Percentiles rank a stretch among this genome's conserved stretches.
phyloP scores from a whole-genome alignment of 306 rosid genomes.

The Notholithocarpus densiflorus region DNA sequence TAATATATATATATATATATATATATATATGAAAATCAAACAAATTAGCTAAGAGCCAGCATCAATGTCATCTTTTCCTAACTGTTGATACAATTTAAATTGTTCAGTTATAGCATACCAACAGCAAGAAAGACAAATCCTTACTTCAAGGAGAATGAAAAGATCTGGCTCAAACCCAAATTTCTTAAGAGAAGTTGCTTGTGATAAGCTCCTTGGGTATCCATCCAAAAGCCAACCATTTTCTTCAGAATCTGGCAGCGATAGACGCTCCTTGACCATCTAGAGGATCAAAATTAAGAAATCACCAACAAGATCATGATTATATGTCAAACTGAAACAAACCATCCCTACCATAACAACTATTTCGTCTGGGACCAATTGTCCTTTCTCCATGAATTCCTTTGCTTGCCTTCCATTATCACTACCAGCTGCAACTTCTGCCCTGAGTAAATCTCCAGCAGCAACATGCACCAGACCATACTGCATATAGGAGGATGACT shows the following conservation, averaged over 20 bases:
- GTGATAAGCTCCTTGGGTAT: conserved; percentile 91
- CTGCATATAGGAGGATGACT: conserved; percentile 57
- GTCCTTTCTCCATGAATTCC: conserved; percentile 80
- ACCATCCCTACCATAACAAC: conserved; percentile 65
- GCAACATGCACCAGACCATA: conserved; percentile 83
- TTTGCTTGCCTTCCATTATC: conserved; percentile 76
- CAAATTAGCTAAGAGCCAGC: not conserved
- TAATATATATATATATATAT: not conserved
- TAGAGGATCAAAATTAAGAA: conserved; percentile 28
- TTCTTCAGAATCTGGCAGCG: conserved; percentile 56
- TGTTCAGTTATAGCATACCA: not conserved
- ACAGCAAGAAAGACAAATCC: conserved; percentile 7
- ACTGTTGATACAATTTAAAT: not conserved
- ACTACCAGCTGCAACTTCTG: conserved; percentile 79
- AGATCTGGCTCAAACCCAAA: conserved; percentile 68
- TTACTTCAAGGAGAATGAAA: conserved; percentile 80
- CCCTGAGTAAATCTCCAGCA: conserved; percentile 96
- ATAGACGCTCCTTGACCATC: conserved; percentile 90
- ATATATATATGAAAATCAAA: not conserved
- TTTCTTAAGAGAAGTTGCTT: conserved; percentile 67
- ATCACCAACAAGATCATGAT: conserved; percentile 18
- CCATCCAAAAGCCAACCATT: conserved; percentile 98
- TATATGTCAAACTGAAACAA: conserved; percentile 8
- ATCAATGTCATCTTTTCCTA: not conserved
- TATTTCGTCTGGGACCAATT: conserved; percentile 80